Evolutionary conservation across 306 rosid species (phyloP).

Genomic region (Lathyrus oleraceus): DNA sequence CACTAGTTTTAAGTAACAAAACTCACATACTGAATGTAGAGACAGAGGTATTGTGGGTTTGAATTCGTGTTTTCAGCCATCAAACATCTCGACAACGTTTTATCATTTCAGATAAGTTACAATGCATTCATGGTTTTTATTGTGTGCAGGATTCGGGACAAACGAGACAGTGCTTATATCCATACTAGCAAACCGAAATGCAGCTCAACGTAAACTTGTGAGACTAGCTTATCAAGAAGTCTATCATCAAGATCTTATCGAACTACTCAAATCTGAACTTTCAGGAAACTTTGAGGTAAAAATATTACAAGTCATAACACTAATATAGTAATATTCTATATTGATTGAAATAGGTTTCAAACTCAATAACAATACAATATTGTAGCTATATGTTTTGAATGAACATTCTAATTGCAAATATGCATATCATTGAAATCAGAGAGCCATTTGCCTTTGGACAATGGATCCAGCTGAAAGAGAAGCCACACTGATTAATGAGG

Average conservation of each 20-base stretch:
- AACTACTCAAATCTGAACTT: conserved; percentile 55
- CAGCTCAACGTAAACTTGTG: conserved; percentile 48
- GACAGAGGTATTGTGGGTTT: background rate
- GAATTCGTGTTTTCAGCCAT: background rate
- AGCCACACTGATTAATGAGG: conserved; percentile 42
- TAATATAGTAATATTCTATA: background rate
- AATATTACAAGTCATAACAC: background rate
- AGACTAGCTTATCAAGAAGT: conserved; percentile 52
- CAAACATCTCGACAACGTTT: background rate
- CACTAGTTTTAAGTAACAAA: no score
- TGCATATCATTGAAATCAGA: conserved; percentile 36
- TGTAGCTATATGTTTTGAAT: conserved; percentile 12
- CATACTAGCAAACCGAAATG: conserved; percentile 53
- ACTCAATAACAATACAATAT: background rate
- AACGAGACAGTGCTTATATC: conserved; percentile 48
- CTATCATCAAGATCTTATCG: conserved; percentile 53
- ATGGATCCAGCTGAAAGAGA: conserved; percentile 60
- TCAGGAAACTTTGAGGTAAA: conserved; percentile 55
- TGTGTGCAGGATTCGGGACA: conserved; percentile 54
- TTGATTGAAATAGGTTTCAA: conserved; percentile 14
- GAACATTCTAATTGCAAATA: conserved; percentile 9
- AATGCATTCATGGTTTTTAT: background rate
- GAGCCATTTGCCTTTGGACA: conserved; percentile 51
- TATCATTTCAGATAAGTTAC: background rate
- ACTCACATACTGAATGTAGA: background rate